Base-by-base conservation (phyloP, 2,329 filamentous ascomycete genomes). In the Gaeumannomyces tritici region DNA sequence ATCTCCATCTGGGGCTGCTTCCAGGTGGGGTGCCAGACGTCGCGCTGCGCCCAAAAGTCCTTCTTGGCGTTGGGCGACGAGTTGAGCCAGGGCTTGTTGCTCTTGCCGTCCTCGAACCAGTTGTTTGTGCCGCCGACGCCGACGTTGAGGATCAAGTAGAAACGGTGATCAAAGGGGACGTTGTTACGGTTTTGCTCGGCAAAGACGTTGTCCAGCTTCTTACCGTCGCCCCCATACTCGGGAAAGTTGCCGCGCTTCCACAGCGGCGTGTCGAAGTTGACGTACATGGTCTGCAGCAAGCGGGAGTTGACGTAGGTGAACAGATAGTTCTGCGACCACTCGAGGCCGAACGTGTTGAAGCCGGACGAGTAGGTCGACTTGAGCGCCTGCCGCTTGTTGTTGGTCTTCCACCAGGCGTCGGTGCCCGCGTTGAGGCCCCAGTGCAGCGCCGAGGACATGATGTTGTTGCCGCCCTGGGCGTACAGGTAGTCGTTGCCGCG, bases 321-420 rank as follows among this genome's bases (percentile, higher is more conserved):
- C 64, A 95, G 78, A 73, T 96, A 95, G 74, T 93, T 93, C 68
- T 93, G 83, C 61, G 86, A 91, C 91, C 91, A 96, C 75, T 96
- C 91, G 2, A 96, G 74, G 18, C 91, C 91, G 69, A 87, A 96
- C 0, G 83, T 91, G 77, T 96, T 89, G 77, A 86, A 91, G 28
- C 76, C 82, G 1, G 78, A 75, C 35, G 86, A 75, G 73, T 88
- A 96, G 1, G 89, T 90, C 6, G 87, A 90, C 76, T 91, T 90
- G 33, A 91, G 80, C 13, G 89, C 87, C 65, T 81, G 76, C 62
- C 86, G 85, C 79, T 93, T 93, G 71, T 88, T 86, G 73, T 92
- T 93, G 65, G 89, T 93, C 67, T 84, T 83, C 89, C 89, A 95
- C 88, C 88, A 96, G 15, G 82, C 90, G 71, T 96, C 89, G 70